Conservation (phyloP, 179 eudicot genomes). For the Amaranthus tricolor region DNA sequence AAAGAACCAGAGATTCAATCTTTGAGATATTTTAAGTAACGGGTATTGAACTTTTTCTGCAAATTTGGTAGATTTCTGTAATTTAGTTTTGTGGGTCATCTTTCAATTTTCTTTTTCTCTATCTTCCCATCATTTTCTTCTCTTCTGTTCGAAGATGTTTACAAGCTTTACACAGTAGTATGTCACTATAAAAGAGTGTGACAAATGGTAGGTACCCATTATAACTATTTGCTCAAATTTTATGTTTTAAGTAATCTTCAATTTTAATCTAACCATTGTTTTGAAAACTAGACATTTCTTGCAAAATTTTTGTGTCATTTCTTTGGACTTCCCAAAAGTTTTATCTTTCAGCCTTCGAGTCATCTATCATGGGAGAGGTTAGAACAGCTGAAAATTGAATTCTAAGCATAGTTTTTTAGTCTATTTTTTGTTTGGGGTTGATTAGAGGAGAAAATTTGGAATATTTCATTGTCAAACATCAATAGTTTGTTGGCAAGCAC, state of each 20-base stretch:
- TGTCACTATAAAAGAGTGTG: slow-evolving; percentile 1
- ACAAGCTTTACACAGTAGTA: slow-evolving; percentile 12
- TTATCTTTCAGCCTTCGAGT: slow-evolving; percentile 13
- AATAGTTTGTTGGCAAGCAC: slow-evolving; percentile 34
- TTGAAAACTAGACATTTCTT: slow-evolving; percentile 6
- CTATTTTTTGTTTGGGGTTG: neutral
- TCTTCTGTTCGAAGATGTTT: slow-evolving; percentile 19
- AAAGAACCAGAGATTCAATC: too few relatives aligned
- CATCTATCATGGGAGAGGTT: slow-evolving; percentile 24
- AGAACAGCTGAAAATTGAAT: slow-evolving; percentile 42
- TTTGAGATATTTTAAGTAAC: neutral
- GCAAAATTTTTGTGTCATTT: neutral
- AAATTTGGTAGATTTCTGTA: neutral
- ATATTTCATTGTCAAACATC: slow-evolving; percentile 33
- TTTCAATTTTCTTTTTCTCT: slow-evolving; percentile 15
- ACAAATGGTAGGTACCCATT: slow-evolving; percentile 28
- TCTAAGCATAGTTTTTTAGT: slow-evolving; percentile 49
- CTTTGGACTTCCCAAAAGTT: slow-evolving; percentile 3
- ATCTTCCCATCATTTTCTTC: slow-evolving; percentile 15
- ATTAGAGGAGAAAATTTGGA: slow-evolving; percentile 1
- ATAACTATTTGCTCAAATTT: neutral
- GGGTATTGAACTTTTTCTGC: neutral
- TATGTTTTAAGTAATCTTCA: slow-evolving; percentile 19
- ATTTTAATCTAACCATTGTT: slow-evolving; percentile 14
- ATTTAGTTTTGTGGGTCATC: slow-evolving; percentile 14